Evolutionary conservation across 768 basidiomycete species (phyloP).

Genomic region (Pleurotus sapidus): DNA sequence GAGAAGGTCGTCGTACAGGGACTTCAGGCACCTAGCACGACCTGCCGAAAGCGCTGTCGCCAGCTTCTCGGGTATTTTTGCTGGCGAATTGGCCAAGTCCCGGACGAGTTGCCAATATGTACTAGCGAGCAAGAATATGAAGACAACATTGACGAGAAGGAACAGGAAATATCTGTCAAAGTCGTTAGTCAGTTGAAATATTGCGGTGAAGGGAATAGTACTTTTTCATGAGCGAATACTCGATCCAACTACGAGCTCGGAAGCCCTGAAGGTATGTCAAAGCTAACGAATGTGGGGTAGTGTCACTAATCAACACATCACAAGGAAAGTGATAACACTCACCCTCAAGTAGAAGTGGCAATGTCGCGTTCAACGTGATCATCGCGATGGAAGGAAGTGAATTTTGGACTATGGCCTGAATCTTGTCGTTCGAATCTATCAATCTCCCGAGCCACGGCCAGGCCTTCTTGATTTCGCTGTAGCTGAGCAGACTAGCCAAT

Average conservation of each 20-base stretch:
- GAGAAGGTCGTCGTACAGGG: slow-evolving; percentile 6
- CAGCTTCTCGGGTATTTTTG: slow-evolving; percentile 91
- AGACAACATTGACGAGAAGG: slow-evolving; percentile 88
- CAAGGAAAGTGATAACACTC: slow-evolving; percentile 11
- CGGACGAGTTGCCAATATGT: slow-evolving; percentile 91
- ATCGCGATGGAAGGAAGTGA: slow-evolving; percentile 90
- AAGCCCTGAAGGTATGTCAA: slow-evolving; percentile 91
- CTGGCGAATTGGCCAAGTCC: slow-evolving; percentile 90
- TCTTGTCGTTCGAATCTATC: slow-evolving; percentile 77
- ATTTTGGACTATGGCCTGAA: slow-evolving; percentile 90
- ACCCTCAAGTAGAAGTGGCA: slow-evolving; percentile 93
- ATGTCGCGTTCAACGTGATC: slow-evolving; percentile 82
- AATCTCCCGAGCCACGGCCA: slow-evolving; percentile 85
- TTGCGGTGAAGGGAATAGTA: slow-evolving; percentile 30
- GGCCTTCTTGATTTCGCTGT: slow-evolving; percentile 88
- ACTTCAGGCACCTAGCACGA: slow-evolving; percentile 53
- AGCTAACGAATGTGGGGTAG: slow-evolving; percentile 18
- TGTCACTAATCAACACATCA: slow-evolving; percentile 12
- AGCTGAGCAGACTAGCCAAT: slow-evolving; percentile 85
- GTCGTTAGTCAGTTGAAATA: slow-evolving; percentile 7
- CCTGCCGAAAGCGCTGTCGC: slow-evolving; percentile 80
- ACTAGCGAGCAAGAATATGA: slow-evolving; percentile 89
- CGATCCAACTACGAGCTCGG: slow-evolving; percentile 87
- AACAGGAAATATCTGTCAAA: slow-evolving; percentile 84
- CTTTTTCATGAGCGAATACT: slow-evolving; percentile 92